Percentiles rank a stretch among this genome's conserved stretches.
These are phyloP conservation scores for Mycena citricolor DNA, from an alignment of 1,284 basidiomycete genomes.

Conservation along the genomic window DNA sequence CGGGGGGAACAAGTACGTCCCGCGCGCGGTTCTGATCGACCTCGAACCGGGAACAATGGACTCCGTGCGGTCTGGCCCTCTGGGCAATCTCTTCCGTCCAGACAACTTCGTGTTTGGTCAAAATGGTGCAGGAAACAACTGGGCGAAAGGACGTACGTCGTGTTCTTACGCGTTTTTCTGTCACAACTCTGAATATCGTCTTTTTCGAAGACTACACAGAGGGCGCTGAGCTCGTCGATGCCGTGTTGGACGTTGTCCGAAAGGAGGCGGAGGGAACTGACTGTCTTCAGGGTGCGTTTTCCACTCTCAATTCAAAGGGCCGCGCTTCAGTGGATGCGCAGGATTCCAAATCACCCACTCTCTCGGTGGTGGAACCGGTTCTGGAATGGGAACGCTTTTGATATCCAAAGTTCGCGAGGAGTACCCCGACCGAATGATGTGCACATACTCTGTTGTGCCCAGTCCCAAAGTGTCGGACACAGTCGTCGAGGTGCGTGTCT, in stretches of 20 bases:
- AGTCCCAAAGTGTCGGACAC: conserved; percentile 97
- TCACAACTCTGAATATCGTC: not conserved
- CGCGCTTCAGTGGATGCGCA: conserved; percentile 28
- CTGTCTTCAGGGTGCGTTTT: conserved; percentile 77
- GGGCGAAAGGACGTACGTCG: conserved; percentile 88
- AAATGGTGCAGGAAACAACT: conserved; percentile 94
- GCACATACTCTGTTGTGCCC: conserved; percentile 94
- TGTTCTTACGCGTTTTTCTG: conserved; percentile 2
- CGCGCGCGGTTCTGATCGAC: conserved; percentile 92
- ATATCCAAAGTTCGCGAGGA: conserved; percentile 93
- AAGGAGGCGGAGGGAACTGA: conserved; percentile 92
- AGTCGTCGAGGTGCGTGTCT: conserved; percentile 76
- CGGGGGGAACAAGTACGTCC: conserved; percentile 92
- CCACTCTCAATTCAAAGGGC: conserved; percentile 24
- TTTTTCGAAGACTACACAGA: conserved; percentile 78
- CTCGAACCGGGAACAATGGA: conserved; percentile 98
- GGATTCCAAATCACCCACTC: conserved; percentile 98
- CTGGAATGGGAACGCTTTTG: conserved; percentile 89
- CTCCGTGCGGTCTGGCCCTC: conserved; percentile 83
- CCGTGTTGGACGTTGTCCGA: conserved; percentile 86
- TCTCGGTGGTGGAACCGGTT: conserved; percentile 95
- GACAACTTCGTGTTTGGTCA: conserved; percentile 94
- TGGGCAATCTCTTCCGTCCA: conserved; percentile 88
- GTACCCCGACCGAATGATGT: conserved; percentile 96
- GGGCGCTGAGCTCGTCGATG: conserved; percentile 94